These are phyloP conservation scores for Chlorociboria aeruginascens DNA, from an alignment of 495 filamentous ascomycete genomes.

Conservation along the genomic window DNA sequence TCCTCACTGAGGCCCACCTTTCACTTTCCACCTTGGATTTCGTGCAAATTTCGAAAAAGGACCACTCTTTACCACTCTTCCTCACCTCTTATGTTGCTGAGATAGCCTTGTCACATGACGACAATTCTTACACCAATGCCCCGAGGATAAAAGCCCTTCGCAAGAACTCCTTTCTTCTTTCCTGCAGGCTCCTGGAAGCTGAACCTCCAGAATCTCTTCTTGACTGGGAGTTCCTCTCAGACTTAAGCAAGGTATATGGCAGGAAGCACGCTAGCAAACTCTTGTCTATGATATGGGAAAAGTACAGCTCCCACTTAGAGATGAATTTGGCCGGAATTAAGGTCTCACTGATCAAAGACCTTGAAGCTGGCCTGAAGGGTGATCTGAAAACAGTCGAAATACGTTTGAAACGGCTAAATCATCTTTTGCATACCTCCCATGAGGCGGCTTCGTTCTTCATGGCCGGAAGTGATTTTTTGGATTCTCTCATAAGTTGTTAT, in stretches of 20 bases:
- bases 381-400: constrained; percentile 35
- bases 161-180: constrained; percentile 49
- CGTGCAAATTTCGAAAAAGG: constrained; percentile 30
- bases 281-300: constrained; percentile 20
- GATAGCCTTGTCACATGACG: constrained; percentile 3
- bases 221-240: constrained; percentile 44
- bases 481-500: constrained; percentile 57
- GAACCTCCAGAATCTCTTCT: constrained; percentile 33
- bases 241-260: constrained; percentile 43
- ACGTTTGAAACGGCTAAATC: constrained; percentile 32
- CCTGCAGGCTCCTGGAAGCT: constrained; percentile 33
- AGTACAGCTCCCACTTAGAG: constrained; percentile 8
- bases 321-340: constrained; percentile 6
- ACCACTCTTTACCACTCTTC: constrained; percentile 36
- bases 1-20: constrained; percentile 50
- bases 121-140: constrained; percentile 21
- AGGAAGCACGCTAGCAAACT: constrained; percentile 30
- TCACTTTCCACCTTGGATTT: constrained; percentile 44
- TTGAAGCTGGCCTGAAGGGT: constrained; percentile 38
- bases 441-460: constrained; percentile 51
- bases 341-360: constrained; percentile 17
- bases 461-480: constrained; percentile 74
- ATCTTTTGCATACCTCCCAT: constrained; percentile 41
- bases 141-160: constrained; percentile 40
- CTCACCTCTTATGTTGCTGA: constrained; percentile 14